Evolutionary conservation across 2,329 filamentous ascomycete species (phyloP).

Genomic region (Aspergillus flavus): DNA sequence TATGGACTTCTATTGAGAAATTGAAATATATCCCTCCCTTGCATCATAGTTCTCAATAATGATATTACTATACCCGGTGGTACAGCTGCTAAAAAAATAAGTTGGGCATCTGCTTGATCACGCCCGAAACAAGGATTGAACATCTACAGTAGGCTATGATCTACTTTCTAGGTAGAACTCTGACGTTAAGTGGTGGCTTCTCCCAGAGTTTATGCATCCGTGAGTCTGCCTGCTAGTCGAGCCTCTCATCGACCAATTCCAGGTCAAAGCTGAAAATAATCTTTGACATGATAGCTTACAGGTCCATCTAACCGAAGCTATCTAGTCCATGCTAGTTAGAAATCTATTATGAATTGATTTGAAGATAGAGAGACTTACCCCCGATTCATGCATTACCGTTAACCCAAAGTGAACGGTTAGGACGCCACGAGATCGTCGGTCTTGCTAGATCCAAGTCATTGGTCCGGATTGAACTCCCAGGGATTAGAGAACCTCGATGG

Average conservation of each 20-base stretch:
- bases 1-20: too few relatives aligned
- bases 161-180: not conserved
- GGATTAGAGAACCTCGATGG: not conserved
- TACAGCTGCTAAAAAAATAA: too few relatives aligned
- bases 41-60: too few relatives aligned
- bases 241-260: conserved; percentile 17
- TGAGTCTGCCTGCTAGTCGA: conserved; percentile 16
- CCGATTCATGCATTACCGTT: not conserved
- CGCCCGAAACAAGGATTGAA: too few relatives aligned
- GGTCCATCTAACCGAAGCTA: conserved; percentile 23
- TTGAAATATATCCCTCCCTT: too few relatives aligned
- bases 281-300: conserved; percentile 22
- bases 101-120: too few relatives aligned
- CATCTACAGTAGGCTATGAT: too few relatives aligned
- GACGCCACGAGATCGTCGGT: not conserved
- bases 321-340: not conserved
- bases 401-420: not conserved
- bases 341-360: not conserved
- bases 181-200: not conserved
- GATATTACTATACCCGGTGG: too few relatives aligned
- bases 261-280: conserved; percentile 28
- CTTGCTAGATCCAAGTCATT: not conserved
- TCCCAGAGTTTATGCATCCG: conserved; percentile 5
- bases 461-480: not conserved
- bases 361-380: not conserved